These are phyloP conservation scores for Suillus hirtellus DNA, from an alignment of 768 basidiomycete species.

Conservation along the genomic window DNA sequence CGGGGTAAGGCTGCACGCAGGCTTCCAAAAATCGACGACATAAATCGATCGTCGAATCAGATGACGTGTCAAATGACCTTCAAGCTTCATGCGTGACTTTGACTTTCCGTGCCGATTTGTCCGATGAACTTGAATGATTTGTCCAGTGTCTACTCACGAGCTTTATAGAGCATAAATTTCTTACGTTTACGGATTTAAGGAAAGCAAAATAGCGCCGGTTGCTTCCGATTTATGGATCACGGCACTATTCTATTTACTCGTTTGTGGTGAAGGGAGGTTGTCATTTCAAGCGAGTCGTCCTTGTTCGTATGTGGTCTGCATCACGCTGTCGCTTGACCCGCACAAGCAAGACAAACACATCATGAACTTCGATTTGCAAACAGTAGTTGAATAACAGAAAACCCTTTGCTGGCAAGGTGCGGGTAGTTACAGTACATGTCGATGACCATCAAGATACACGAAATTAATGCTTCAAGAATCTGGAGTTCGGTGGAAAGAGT, in stretches of 20 bases:
- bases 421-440: neutral
- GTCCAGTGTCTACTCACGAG: no score
- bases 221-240: no score
- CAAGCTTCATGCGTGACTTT: no score
- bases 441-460: neutral
- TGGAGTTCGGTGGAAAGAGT: slow-evolving; percentile 36
- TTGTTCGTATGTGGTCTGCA: neutral
- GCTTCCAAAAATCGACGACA: slow-evolving; percentile 17
- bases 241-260: no score
- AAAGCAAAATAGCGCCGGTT: no score
- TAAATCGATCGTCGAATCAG: slow-evolving; percentile 5
- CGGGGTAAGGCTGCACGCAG: slow-evolving; percentile 6
- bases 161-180: no score
- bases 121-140: no score
- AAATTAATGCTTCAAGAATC: slow-evolving; percentile 3
- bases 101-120: no score
- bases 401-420: neutral
- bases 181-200: no score
- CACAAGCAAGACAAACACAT: neutral
- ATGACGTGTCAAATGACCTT: neutral
- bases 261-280: no score
- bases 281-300: neutral
- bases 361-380: neutral
- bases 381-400: neutral
- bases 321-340: neutral